These are phyloP conservation scores for Suillus bovinus DNA, from an alignment of 768 basidiomycete species.

Conservation along the genomic window DNA sequence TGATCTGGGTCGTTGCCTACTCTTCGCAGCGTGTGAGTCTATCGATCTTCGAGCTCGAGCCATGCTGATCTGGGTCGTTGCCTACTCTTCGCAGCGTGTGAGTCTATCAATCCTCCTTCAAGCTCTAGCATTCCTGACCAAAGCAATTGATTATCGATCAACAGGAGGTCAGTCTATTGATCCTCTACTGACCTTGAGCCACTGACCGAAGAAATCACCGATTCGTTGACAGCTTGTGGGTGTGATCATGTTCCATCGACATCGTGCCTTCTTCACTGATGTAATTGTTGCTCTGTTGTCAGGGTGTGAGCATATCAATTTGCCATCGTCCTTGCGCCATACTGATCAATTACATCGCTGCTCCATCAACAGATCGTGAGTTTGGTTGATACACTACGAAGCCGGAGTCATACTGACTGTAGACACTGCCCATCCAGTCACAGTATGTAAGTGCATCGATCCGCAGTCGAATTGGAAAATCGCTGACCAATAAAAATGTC, in stretches of 20 bases:
- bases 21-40: no score
- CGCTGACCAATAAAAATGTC: not conserved
- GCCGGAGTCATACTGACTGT: not conserved
- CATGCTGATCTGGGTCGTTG: no score
- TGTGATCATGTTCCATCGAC: not conserved
- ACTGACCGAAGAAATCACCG: not conserved
- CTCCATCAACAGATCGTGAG: not conserved
- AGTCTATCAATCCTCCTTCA: not conserved
- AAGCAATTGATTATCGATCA: not conserved
- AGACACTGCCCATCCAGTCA: not conserved
- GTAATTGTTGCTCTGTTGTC: not conserved
- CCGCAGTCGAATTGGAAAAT: not conserved
- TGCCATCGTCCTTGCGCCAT: no score
- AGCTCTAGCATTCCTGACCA: not conserved
- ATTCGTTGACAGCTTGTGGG: not conserved
- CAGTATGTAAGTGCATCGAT: not conserved
- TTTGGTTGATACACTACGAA: not conserved
- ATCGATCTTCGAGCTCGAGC: no score
- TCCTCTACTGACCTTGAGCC: not conserved
- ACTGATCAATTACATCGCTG: not conserved
- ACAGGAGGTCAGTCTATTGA: not conserved
- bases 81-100: not conserved
- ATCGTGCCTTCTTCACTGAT: not conserved
- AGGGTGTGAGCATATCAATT: not conserved
- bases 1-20: no score